Conservation (phyloP, 2,329 filamentous ascomycete species). For the Beauveria varroae region DNA sequence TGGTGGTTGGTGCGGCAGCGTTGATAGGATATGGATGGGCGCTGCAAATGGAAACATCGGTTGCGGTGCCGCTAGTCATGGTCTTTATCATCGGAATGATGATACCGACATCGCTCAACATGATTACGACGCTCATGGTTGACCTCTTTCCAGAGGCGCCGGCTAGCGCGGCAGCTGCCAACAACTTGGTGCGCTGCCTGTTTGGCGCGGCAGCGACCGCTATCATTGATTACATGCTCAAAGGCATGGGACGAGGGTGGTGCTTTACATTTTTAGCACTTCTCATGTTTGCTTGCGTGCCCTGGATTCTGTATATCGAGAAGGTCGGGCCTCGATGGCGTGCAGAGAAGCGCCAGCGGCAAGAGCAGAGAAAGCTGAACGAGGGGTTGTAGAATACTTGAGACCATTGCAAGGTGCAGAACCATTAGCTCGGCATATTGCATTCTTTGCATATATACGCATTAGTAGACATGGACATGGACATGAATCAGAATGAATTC, state of each 20-base stretch:
- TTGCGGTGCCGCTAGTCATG: slow-evolving; percentile 48
- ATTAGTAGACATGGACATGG: background rate
- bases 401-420: background rate
- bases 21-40: slow-evolving; percentile 53
- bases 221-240: slow-evolving; percentile 51
- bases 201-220: slow-evolving; percentile 52
- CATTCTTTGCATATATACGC: background rate
- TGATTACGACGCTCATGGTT: slow-evolving; percentile 56
- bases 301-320: slow-evolving; percentile 41
- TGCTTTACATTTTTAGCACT: slow-evolving; percentile 52
- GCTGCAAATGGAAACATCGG: slow-evolving; percentile 39
- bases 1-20: slow-evolving; percentile 45
- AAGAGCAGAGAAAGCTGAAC: slow-evolving; percentile 16
- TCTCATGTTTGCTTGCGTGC: slow-evolving; percentile 40
- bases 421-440: background rate
- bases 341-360: slow-evolving; percentile 36
- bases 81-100: slow-evolving; percentile 50
- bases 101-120: slow-evolving; percentile 54
- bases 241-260: slow-evolving; percentile 52
- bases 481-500: background rate
- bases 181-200: slow-evolving; percentile 56
- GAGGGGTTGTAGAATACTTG: background rate
- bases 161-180: slow-evolving; percentile 55
- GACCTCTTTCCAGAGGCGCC: slow-evolving; percentile 55
- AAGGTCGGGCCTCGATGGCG: slow-evolving; percentile 44